Conservation (phyloP, 225 moss, liverwort and hornwort genomes). For the Pseudoscleropodium purum region DNA sequence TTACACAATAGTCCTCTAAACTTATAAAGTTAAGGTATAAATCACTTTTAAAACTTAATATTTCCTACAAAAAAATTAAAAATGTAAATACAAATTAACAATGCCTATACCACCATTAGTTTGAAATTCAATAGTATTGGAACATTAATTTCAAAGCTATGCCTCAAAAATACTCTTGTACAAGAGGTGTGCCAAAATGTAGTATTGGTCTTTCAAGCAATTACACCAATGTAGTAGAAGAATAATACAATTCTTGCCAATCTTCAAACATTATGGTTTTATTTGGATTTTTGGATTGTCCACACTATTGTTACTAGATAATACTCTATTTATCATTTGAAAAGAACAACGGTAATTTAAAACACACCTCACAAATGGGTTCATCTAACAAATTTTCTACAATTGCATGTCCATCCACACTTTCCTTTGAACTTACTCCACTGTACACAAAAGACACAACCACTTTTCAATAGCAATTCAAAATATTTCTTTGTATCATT, state of each 20-base stretch:
- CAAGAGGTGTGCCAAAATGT: no score
- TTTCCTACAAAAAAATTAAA: accelerated
- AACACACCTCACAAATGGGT: neutral
- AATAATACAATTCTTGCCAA: neutral
- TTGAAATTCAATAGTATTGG: neutral
- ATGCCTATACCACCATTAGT: neutral
- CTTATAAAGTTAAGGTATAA: neutral
- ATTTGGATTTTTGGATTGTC: neutral
- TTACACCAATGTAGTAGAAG: neutral
- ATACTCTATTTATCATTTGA: neutral
- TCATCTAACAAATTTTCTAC: neutral
- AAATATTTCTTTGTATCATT: no score
- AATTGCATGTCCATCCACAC: neutral
- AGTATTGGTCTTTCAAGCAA: neutral
- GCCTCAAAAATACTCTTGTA: accelerated
- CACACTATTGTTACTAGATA: neutral
- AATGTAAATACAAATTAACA: neutral
- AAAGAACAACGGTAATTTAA: neutral
- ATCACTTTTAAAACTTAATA: neutral
- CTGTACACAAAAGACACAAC: neutral
- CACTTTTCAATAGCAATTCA: neutral
- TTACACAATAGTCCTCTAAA: neutral
- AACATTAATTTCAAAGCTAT: neutral
- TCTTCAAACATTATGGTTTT: neutral
- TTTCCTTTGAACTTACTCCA: neutral